Conservation (phyloP, 2,329 filamentous ascomycete genomes). For the Aspergillus felis region DNA sequence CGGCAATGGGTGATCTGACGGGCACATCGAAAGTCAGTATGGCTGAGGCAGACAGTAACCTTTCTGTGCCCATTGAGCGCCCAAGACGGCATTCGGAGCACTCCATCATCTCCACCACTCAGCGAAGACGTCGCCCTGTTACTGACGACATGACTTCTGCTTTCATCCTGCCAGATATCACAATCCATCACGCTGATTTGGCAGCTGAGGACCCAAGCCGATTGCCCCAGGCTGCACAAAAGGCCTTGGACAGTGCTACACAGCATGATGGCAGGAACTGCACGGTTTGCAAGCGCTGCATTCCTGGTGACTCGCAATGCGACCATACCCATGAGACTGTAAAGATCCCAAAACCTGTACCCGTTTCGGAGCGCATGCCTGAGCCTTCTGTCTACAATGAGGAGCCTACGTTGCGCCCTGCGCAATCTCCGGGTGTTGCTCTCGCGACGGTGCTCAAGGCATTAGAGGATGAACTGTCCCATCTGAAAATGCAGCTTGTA, state of each 20-base stretch:
- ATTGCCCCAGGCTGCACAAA: conserved; percentile 38
- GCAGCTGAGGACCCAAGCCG: conserved; percentile 27
- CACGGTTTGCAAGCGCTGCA: conserved; percentile 51
- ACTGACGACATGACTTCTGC: conserved; percentile 59
- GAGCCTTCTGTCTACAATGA: conserved; percentile 44
- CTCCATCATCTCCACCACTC: conserved; percentile 48
- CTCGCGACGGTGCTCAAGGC: conserved; percentile 80
- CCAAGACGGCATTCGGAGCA: conserved; percentile 40
- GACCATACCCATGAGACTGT: conserved; percentile 31
- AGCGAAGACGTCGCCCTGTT: conserved; percentile 47
- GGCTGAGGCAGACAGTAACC: conserved; percentile 27
- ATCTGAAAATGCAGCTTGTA: conserved; percentile 68
- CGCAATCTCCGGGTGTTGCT: conserved; percentile 66
- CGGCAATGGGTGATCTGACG: conserved; percentile 33
- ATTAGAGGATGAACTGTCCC: conserved; percentile 72
- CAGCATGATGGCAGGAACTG: conserved; percentile 53
- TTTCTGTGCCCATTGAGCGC: conserved; percentile 27
- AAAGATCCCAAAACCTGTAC: conserved; percentile 47
- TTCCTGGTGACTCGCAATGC: conserved; percentile 30
- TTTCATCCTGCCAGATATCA: conserved; percentile 62
- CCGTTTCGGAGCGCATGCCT: conserved; percentile 49
- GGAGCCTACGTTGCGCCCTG: conserved; percentile 58
- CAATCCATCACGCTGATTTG: conserved; percentile 39
- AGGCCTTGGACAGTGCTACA: conserved; percentile 40
- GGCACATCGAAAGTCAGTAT: conserved; percentile 26